Base-by-base conservation (phyloP, 2,329 filamentous ascomycete species). In the Xylaria arbuscula region DNA sequence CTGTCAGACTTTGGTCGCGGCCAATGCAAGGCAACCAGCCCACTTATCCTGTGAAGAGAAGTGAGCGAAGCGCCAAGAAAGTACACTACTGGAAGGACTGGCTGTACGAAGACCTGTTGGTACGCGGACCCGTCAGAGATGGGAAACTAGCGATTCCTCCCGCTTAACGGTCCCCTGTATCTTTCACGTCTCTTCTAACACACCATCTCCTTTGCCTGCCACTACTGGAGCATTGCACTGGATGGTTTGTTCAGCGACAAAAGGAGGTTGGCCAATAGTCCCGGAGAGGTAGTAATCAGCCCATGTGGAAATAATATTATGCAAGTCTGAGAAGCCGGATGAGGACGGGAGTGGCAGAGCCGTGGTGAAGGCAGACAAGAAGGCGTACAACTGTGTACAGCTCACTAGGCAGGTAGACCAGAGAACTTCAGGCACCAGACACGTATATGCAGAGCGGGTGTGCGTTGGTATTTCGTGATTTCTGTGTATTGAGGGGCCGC, bases 21-120 rank as follows among this genome's bases (percentile, higher is more conserved):
- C 56, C 62, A 22, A 32, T 24, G 11, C 28, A 58, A 69, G 69
- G 66, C 66, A 60, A 55, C 66, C 47, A 22, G 40, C 54, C 69
- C 53, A 65, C 45, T 56, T 54, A 22, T 28, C 28, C 28, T 28
- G 28, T 2, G 28, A 28, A 61, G 58, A 63, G 62, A 63, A 32
- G 19, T 59, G 63, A 66, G 62, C 66, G 64, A 45, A 61, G 64
- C 47, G 53, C 68, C 42, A 36, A 24, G 45, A 36, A 13, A 48
- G 54, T 40, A 54, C 51, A 54, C 24, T 34, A 34, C 50, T 45
- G 40, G 8, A 45, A 6, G 40, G 17, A 13, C 36, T 51, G 11
- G 22, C 22, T 15, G 48, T 6, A 24, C 9, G 50, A 34, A 53
- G 13, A 34, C 9, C 9, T 51, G 40, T 61, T 66, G 19, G 66